These are phyloP conservation scores for Aureobasidium sp. DNA, from an alignment of 2,329 filamentous ascomycete genomes.

Conservation along the genomic window DNA sequence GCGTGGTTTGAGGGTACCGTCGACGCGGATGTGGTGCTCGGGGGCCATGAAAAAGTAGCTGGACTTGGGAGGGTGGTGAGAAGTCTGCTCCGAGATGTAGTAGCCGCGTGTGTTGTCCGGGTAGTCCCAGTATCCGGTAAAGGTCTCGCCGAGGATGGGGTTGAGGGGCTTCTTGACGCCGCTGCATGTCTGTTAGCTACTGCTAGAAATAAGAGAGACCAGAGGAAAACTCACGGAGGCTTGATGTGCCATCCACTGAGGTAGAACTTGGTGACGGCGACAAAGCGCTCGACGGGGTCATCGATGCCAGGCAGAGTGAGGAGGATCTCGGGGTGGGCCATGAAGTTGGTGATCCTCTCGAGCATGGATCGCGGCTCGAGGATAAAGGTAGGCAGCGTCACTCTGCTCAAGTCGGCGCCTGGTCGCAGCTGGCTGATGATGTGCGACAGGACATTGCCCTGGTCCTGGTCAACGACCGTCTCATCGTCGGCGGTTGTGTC, in stretches of 20 bases:
- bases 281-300: conserved; percentile 81
- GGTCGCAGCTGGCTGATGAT: conserved; percentile 96
- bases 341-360: conserved; percentile 98
- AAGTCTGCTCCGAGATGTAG: conserved; percentile 96
- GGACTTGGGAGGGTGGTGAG: conserved; percentile 95
- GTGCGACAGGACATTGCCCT: conserved; percentile 93
- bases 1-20: conserved; percentile 88
- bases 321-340: conserved; percentile 96
- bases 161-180: conserved; percentile 98
- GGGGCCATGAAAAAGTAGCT: conserved; percentile 99
- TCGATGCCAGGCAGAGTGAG: conserved; percentile 81
- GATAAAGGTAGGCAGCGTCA: conserved; percentile 95
- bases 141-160: conserved; percentile 90
- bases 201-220: background rate
- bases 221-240: conserved; percentile 66
- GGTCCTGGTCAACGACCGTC: conserved; percentile 77
- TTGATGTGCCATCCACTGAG: conserved; percentile 98
- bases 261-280: conserved; percentile 96
- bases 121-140: conserved; percentile 87
- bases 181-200: conserved; percentile 39
- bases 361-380: conserved; percentile 96
- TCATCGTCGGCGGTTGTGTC: conserved; percentile 47
- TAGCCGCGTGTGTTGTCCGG: conserved; percentile 78
- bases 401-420: conserved; percentile 87
- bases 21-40: conserved; percentile 86